A percentile compares a stretch with the other conserved stretches of the same genome.
phyloP scores from a whole-genome alignment of 2,329 filamentous ascomycete species.

The Rachicladosporium sp. region DNA sequence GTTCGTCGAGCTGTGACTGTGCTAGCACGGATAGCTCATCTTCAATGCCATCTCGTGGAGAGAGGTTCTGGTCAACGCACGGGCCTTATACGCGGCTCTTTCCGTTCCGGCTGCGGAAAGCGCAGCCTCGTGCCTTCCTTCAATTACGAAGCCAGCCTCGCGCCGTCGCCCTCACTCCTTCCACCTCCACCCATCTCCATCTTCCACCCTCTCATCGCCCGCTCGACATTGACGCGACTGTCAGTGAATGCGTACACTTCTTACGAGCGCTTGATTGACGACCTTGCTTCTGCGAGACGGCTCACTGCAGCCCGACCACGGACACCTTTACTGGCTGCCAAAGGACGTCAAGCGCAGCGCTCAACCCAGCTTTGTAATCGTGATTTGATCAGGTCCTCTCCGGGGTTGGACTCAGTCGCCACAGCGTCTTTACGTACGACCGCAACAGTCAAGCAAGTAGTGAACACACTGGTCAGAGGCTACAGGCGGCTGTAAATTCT shows the following conservation, averaged over 20 bases:
- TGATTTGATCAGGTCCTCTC: too few species aligned
- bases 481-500: too few species aligned
- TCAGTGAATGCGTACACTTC: too few species aligned
- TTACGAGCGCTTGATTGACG: conserved; percentile 7
- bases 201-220: conserved; percentile 8
- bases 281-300: conserved; percentile 20
- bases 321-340: conserved; percentile 52
- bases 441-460: too few species aligned
- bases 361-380: too few species aligned
- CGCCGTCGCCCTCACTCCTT: not conserved
- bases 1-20: not conserved
- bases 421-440: too few species aligned
- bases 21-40: not conserved
- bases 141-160: not conserved
- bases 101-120: not conserved
- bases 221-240: too few species aligned
- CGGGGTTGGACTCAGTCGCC: too few species aligned
- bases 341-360: too few species aligned
- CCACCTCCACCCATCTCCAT: conserved; percentile 7
- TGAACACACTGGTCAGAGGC: too few species aligned
- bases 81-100: not conserved
- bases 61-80: too few species aligned
- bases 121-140: not conserved
- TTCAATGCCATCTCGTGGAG: too few species aligned
- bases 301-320: conserved; percentile 24